These are phyloP conservation scores for Podaxis carcinomalis DNA, from an alignment of 768 basidiomycete genomes.

Conservation along the genomic window DNA sequence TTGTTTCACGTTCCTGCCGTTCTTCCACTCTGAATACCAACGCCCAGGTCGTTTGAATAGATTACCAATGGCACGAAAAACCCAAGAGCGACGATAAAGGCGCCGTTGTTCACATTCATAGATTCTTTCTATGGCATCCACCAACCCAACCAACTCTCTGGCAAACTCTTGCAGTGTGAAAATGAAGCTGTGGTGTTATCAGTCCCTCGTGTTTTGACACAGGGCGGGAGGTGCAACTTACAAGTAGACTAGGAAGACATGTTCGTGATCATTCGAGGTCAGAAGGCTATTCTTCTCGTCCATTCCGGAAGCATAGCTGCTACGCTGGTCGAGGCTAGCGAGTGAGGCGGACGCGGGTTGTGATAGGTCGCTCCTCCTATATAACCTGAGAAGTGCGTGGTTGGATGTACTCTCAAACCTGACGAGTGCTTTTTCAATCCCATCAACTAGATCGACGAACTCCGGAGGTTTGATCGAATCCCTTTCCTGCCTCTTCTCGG, in stretches of 20 bases:
- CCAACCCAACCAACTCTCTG: slow-evolving; percentile 72
- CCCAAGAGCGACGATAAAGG: slow-evolving; percentile 21
- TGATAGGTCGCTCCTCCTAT: slow-evolving; percentile 46
- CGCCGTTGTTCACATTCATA: slow-evolving; percentile 60
- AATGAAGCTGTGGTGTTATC: slow-evolving; percentile 62
- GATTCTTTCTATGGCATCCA: slow-evolving; percentile 81
- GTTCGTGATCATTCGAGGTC: slow-evolving; percentile 62
- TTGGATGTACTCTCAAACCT: slow-evolving; percentile 83
- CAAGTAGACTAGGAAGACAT: slow-evolving; percentile 90
- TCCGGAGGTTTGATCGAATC: slow-evolving; percentile 48
- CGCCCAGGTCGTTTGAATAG: slow-evolving; percentile 8
- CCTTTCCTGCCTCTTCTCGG: slow-evolving; percentile 21
- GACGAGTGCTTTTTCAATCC: slow-evolving; percentile 63
- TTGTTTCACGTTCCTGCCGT: neutral
- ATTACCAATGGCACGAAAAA: slow-evolving; percentile 20
- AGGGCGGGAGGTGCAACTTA: slow-evolving; percentile 34
- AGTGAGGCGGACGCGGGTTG: slow-evolving; percentile 18
- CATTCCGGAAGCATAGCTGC: slow-evolving; percentile 4
- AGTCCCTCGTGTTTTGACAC: neutral
- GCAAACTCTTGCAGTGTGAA: slow-evolving; percentile 96
- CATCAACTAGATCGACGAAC: slow-evolving; percentile 59
- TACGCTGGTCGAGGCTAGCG: slow-evolving; percentile 13
- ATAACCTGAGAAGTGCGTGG: slow-evolving; percentile 74
- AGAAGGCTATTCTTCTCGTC: slow-evolving; percentile 31
- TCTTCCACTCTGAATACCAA: neutral